phyloP scores from a whole-genome alignment of 2,329 filamentous ascomycete genomes.

The Huntiella moniliformis region DNA sequence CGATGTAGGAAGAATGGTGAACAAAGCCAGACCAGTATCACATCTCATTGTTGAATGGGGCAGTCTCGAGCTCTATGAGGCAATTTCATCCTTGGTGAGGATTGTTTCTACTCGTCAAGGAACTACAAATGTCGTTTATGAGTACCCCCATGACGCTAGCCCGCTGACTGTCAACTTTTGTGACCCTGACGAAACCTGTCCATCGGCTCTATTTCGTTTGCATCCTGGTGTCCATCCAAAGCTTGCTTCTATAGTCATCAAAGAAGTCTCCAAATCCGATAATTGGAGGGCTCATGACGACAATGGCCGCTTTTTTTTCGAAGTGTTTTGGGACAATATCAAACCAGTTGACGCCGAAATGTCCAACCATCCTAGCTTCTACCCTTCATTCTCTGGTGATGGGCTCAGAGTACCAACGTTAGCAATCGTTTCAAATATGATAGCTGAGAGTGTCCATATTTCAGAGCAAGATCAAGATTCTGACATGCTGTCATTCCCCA shows the following conservation, averaged over 20 bases:
- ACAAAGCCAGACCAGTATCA: neutral
- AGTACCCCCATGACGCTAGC: neutral
- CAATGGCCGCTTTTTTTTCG: neutral
- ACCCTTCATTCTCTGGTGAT: neutral
- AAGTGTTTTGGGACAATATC: neutral
- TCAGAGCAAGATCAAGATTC: neutral
- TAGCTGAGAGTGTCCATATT: neutral
- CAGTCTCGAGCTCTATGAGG: neutral
- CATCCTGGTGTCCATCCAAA: neutral
- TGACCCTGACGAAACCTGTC: neutral
- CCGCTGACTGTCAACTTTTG: neutral
- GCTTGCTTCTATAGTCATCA: neutral
- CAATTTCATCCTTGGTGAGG: neutral
- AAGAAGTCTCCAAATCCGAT: neutral
- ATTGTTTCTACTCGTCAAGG: neutral
- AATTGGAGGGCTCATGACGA: neutral
- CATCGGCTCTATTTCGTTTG: neutral
- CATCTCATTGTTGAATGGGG: constrained; percentile 4
- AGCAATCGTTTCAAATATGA: neutral
- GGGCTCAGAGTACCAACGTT: neutral
- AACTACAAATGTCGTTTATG: neutral
- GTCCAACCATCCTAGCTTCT: neutral
- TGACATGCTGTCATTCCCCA: neutral
- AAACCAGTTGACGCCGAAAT: neutral
- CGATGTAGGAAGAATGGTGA: neutral